A percentile compares a stretch with the other conserved stretches of the same genome.
These are phyloP conservation scores for Gryganskiella cystojenkinii DNA, from an alignment of 192 early-diverging fungal species.

Conservation along the genomic window DNA sequence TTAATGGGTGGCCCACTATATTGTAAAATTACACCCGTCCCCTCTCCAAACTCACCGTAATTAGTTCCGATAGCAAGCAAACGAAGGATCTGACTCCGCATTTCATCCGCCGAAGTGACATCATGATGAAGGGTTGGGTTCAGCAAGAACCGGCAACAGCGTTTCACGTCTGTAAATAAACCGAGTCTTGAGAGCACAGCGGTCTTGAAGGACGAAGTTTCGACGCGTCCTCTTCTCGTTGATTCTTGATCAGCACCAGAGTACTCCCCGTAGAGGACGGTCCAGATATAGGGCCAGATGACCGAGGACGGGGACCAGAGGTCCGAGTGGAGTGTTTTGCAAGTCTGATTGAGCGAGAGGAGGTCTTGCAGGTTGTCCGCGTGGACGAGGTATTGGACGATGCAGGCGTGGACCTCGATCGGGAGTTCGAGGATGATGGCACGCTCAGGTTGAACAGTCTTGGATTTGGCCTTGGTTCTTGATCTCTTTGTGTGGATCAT, in stretches of 20 bases:
- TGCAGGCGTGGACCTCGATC: not conserved
- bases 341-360: constrained; percentile 1
- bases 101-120: too few relatives aligned
- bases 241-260: not conserved
- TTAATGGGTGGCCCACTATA: not conserved
- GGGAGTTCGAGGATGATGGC: not conserved
- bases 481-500: not conserved
- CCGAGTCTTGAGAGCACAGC: too few relatives aligned
- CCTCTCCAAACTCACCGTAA: too few relatives aligned
- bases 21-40: not conserved
- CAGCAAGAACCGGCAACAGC: too few relatives aligned
- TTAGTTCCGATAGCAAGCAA: too few relatives aligned
- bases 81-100: too few relatives aligned
- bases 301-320: constrained; percentile 2
- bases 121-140: too few relatives aligned
- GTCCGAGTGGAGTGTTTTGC: not conserved
- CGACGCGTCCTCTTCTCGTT: too few relatives aligned
- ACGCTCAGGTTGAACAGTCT: too few relatives aligned
- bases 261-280: not conserved
- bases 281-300: constrained; percentile 7
- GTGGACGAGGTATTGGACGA: constrained; percentile 1
- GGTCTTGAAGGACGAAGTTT: too few relatives aligned
- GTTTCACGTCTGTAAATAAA: too few relatives aligned
- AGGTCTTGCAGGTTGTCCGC: constrained; percentile 1
- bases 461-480: too few relatives aligned